Evolutionary conservation across 176 grass and related monocot species (phyloP), one percentile per base, ranked within the genome.

Genomic region (Carex cristatella): DNA sequence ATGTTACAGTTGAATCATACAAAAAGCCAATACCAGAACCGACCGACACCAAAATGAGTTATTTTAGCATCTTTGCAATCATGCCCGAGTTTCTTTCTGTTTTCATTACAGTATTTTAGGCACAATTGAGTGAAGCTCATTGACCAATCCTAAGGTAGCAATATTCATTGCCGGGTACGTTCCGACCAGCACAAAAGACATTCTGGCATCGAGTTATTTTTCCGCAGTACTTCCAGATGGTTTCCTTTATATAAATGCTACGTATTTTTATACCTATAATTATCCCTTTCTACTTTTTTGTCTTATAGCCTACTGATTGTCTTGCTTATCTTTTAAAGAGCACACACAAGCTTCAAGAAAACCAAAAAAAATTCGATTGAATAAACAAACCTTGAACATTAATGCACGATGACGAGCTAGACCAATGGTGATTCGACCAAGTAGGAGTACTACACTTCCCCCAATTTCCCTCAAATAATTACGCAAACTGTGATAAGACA

Each of bases 361-460:
- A 37, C 14, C 6, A 18, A n/a, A n/a, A 42, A 11, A 2, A 2
- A 28, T n/a, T 42, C 2, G 53, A 57, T 57, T 58, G 10, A 66
- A 86, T 57, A 19, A 64, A 80, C 83, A 90, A 65, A 99, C 97
- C 97, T 99, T 99, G 85, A 99, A 99, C 61, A 99, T 83, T 56
- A 99, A 91, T 23, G 97, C 93, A 37, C 93, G 97, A 90, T 99
- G 97, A 68, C 90, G 93, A 86, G 90, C 93, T 67, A 99, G 83
- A 85, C 97, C 93, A 91, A 91, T 83, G 76, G 92, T 99, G 82
- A 99, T 69, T 73, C 81, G 88, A 10, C 96, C 93, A 89, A 99
- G 90, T 53, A 88, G 93, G 67, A 99, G 75, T 77, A 96, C 81
- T 81, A 89, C 80, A 79, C 84, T 94, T 86, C 93, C 93, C 82